phyloP scores from a whole-genome alignment of 1,284 basidiomycete species.

The Tremellales sp. region DNA sequence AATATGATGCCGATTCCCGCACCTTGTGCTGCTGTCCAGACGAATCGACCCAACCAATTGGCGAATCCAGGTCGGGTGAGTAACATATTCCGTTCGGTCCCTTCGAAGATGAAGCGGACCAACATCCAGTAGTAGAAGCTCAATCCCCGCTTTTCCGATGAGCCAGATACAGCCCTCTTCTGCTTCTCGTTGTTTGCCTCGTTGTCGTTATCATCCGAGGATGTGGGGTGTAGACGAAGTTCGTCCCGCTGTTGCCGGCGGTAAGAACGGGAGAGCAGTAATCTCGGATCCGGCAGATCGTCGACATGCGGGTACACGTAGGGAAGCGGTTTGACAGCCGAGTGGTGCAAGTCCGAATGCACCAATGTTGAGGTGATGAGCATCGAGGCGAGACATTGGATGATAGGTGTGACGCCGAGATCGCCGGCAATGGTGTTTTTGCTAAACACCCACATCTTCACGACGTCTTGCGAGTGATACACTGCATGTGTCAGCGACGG shows the following conservation, averaged over 20 bases:
- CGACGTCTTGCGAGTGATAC: conserved; percentile 33
- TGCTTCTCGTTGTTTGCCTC: background rate
- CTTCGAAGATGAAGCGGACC: conserved; percentile 48
- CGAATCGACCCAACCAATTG: conserved; percentile 32
- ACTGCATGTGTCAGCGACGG: conserved; percentile 19
- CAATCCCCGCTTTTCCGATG: conserved; percentile 12
- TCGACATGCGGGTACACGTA: conserved; percentile 49
- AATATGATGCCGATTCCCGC: conserved; percentile 43
- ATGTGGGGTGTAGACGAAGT: background rate
- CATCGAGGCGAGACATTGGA: conserved; percentile 45
- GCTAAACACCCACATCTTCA: conserved; percentile 46
- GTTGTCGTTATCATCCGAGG: background rate
- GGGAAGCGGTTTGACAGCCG: conserved; percentile 39
- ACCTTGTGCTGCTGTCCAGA: conserved; percentile 45
- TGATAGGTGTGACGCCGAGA: conserved; percentile 48
- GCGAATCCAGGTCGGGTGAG: conserved; percentile 15
- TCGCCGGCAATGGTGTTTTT: conserved; percentile 47
- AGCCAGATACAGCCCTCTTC: background rate
- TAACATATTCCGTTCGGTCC: conserved; percentile 47
- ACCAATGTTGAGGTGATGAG: conserved; percentile 49
- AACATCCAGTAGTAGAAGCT: conserved; percentile 42
- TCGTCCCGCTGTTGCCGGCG: background rate
- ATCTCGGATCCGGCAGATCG: conserved; percentile 43
- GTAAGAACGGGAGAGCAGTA: conserved; percentile 9
- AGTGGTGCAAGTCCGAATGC: conserved; percentile 47